These are phyloP conservation scores for Lachancea waltii DNA, from an alignment of 805 yeast genomes.

Conservation along the genomic window DNA sequence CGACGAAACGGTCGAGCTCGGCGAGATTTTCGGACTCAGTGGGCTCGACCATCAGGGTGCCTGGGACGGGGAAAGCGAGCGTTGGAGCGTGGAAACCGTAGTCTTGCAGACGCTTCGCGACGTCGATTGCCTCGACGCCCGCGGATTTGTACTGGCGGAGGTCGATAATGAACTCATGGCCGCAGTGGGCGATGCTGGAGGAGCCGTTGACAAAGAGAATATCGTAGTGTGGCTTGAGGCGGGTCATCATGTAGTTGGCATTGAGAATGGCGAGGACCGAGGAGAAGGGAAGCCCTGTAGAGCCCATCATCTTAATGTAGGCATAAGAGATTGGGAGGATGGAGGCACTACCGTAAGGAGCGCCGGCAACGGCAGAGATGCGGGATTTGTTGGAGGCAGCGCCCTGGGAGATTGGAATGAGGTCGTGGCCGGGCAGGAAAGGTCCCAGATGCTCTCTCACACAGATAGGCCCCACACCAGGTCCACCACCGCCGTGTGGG, in stretches of 20 bases:
- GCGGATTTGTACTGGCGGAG: slow-evolving; percentile 71
- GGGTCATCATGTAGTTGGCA: slow-evolving; percentile 90
- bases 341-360: slow-evolving; percentile 94
- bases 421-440: slow-evolving; percentile 74
- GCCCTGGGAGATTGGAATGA: slow-evolving; percentile 44
- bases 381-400: slow-evolving; percentile 38
- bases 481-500: slow-evolving; percentile 99
- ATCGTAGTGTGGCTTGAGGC: slow-evolving; percentile 61
- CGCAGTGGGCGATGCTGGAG: slow-evolving; percentile 65
- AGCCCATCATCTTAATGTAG: slow-evolving; percentile 92
- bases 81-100: slow-evolving; percentile 99
- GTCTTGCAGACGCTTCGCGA: slow-evolving; percentile 95
- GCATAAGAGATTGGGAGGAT: slow-evolving; percentile 91
- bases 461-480: slow-evolving; percentile 98
- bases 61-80: slow-evolving; percentile 97
- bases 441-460: slow-evolving; percentile 75
- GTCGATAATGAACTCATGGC: slow-evolving; percentile 94
- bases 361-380: slow-evolving; percentile 79
- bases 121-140: slow-evolving; percentile 91
- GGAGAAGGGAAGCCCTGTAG: slow-evolving; percentile 73
- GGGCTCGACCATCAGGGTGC: slow-evolving; percentile 96
- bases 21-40: slow-evolving; percentile 88
- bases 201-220: slow-evolving; percentile 57
- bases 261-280: slow-evolving; percentile 87
- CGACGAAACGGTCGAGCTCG: slow-evolving; percentile 87